Conservation (phyloP, 2,329 filamentous ascomycete species). For the Pleochaeta shiraiana region DNA sequence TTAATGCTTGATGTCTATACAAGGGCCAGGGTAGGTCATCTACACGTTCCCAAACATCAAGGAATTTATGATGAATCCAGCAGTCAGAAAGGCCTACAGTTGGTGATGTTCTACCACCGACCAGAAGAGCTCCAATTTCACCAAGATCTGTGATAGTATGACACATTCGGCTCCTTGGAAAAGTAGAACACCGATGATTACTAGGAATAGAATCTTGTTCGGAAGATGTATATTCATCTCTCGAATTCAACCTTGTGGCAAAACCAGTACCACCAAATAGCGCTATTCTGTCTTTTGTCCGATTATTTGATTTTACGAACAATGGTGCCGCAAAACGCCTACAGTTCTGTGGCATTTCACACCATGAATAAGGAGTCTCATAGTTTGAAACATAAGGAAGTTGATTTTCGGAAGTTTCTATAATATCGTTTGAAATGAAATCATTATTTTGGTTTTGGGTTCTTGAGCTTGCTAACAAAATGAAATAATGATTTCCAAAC, state of each 20-base stretch:
- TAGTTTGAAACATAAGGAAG: no score
- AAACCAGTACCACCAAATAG: conserved; percentile 18
- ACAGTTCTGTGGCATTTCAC: conserved; percentile 23
- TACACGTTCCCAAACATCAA: conserved; percentile 35
- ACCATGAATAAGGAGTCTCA: conserved; percentile 19
- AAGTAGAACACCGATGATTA: conserved; percentile 6
- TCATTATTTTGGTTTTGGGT: not conserved
- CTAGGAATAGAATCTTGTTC: not conserved
- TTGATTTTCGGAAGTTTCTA: no score
- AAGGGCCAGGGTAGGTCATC: conserved; percentile 46
- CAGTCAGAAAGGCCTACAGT: conserved; percentile 45
- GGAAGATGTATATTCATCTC: conserved; percentile 25
- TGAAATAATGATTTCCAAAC: conserved; percentile 66
- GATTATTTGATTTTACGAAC: conserved; percentile 20
- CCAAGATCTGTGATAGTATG: conserved; percentile 51
- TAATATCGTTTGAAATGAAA: no score
- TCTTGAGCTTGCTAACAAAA: conserved; percentile 25
- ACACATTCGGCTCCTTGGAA: conserved; percentile 38
- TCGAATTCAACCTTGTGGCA: conserved; percentile 22
- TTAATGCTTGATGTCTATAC: conserved; percentile 50
- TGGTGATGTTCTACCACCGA: conserved; percentile 63
- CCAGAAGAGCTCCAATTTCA: conserved; percentile 35
- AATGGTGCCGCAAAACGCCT: conserved; percentile 40
- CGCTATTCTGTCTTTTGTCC: conserved; percentile 15
- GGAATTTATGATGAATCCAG: conserved; percentile 43